phyloP scores from a whole-genome alignment of 345 rosid species.

The Tarenaya hassleriana region DNA sequence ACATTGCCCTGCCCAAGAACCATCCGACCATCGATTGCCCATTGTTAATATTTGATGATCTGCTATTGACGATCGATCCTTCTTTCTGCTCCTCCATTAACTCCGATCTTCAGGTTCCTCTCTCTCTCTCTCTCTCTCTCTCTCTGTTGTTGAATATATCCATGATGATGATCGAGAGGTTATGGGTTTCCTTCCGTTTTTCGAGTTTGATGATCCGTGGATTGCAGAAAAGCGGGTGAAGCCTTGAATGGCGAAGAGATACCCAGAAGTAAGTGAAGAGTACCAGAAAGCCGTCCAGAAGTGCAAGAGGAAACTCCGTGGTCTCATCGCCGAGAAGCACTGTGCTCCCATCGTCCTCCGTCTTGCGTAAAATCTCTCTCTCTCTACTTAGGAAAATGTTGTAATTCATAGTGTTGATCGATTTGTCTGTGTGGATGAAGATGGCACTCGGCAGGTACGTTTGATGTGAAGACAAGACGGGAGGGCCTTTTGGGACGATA shows the following conservation, averaged over 20 bases:
- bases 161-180: not conserved
- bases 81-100: too few species aligned
- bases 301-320: constrained; percentile 75
- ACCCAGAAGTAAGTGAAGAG: constrained; percentile 67
- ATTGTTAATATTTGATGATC: not conserved
- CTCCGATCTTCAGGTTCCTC: too few species aligned
- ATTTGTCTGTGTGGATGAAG: constrained; percentile 26
- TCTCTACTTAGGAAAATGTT: not conserved
- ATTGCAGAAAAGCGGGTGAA: not conserved
- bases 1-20: constrained; percentile 5
- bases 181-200: not conserved
- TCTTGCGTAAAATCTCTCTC: constrained; percentile 44
- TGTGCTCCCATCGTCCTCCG: constrained; percentile 90
- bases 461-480: constrained; percentile 58
- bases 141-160: not conserved
- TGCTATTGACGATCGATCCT: too few species aligned
- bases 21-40: not conserved
- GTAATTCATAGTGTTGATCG: not conserved
- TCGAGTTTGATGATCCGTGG: not conserved
- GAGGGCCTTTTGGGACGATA: constrained; percentile 93
- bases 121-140: not conserved
- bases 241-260: constrained; percentile 38
- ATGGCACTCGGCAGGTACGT: constrained; percentile 97
- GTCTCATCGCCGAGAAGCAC: constrained; percentile 69
- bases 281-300: constrained; percentile 55